phyloP scores from a whole-genome alignment of 371 early-diverging fungal species.

The Apophysomyces variabilis region DNA sequence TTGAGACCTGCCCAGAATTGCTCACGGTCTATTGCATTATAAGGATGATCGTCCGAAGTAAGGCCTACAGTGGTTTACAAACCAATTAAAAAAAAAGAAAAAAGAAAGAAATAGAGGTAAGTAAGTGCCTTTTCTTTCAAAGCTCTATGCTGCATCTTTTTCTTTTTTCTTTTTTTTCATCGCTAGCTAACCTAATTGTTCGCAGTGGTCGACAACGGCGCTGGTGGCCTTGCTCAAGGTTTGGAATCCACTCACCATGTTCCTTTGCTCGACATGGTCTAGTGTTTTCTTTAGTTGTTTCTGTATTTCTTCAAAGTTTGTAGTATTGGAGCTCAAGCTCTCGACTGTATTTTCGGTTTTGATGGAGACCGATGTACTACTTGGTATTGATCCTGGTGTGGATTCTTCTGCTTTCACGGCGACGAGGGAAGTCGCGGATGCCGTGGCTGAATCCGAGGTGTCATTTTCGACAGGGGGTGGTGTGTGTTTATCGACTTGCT shows the following conservation, averaged over 20 bases:
- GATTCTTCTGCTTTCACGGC: neutral
- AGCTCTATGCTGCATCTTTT: neutral
- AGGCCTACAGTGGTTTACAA: constrained; percentile 37
- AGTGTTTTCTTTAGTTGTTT: constrained; percentile 72
- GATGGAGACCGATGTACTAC: neutral
- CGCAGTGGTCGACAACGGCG: constrained; percentile 74
- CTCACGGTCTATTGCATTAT: constrained; percentile 60
- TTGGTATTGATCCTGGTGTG: neutral
- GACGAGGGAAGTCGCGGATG: neutral
- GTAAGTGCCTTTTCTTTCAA: neutral
- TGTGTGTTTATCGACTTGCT: neutral
- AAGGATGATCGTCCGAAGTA: constrained; percentile 57
- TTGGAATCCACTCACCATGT: constrained; percentile 75
- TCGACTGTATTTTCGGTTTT: constrained; percentile 1
- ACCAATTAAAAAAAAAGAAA: neutral
- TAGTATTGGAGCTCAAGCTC: constrained; percentile 29
- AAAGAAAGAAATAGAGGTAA: neutral
- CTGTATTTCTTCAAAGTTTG: constrained; percentile 70
- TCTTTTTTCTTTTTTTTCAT: neutral
- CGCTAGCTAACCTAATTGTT: constrained; percentile 55
- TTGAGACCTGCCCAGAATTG: constrained; percentile 84
- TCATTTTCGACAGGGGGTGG: neutral
- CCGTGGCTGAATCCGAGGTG: neutral
- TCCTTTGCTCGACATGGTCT: constrained; percentile 68
- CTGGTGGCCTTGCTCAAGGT: constrained; percentile 73